Evolutionary conservation across 2,329 filamentous ascomycete genomes (phyloP).

Genomic region (Alternaria sp.): DNA sequence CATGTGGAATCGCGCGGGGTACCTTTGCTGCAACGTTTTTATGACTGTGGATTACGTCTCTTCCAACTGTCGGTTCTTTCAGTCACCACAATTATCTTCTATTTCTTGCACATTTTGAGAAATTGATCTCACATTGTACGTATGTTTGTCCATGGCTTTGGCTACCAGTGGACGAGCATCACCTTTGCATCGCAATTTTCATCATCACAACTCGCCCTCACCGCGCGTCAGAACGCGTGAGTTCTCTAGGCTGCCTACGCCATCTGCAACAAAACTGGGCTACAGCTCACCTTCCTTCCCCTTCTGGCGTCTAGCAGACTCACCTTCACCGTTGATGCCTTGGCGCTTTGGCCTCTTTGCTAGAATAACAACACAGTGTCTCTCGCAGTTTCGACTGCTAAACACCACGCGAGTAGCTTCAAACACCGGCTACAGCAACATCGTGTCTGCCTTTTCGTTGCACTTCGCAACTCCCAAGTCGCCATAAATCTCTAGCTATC

Average conservation of each 20-base stretch:
- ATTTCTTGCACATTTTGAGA: neutral
- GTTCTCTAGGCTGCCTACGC: neutral
- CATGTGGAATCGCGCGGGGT: neutral
- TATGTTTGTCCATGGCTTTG: neutral
- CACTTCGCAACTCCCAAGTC: neutral
- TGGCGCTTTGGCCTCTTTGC: neutral
- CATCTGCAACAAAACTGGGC: neutral
- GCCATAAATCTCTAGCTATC: neutral
- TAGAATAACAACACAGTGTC: neutral
- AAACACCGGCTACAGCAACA: neutral
- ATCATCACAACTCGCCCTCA: neutral
- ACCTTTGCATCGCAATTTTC: neutral
- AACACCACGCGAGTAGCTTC: neutral
- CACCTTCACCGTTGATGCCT: conserved; percentile 4
- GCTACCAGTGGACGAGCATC: neutral
- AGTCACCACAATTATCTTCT: neutral
- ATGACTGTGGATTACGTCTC: neutral
- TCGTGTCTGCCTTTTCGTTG: neutral
- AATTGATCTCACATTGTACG: neutral
- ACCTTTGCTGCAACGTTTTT: neutral
- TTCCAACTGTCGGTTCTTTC: neutral
- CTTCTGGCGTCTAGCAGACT: neutral
- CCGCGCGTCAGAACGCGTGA: neutral
- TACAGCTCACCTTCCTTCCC: neutral
- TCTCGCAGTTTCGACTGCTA: neutral